Base-by-base conservation (phyloP, 495 filamentous ascomycete species). In the Aspergillus bertholletiae region DNA sequence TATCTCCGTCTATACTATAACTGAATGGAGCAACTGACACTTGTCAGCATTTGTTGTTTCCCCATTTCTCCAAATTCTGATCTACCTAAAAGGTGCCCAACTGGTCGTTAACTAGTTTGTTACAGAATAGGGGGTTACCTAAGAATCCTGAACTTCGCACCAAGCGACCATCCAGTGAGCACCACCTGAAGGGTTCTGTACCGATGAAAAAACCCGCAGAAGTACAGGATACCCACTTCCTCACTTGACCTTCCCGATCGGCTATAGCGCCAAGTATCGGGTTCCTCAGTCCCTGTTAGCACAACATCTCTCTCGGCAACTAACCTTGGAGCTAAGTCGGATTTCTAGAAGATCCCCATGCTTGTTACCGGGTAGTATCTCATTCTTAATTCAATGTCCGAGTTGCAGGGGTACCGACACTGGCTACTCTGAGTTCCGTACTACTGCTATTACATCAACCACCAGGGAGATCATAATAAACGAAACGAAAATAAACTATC, bases 311-410 rank as follows among this genome's bases (percentile, higher is more conserved):
- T 24, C 43, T 41, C 40, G 51, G 17, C 26, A 27, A 46, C 23
- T 43, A 37, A 37, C 34, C 34, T 37, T 37, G 34, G 44, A 43
- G 24, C 54, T 56, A 51, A 48, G 22, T 47, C 39, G 37, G 28
- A 28, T 49, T 35, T 51, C 49, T 55, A 22, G 53, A 55, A 46
- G 57, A 59, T 59, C 57, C 53, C 45, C 54, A 37, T 53, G 43
- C 49, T 53, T 59, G 41, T 59, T 55, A 52, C 53, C 53, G 30
- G 40, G 26, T 52, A 52, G 49, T 35, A 57, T 52, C 32, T n/a
- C 46, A 41, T 51, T 41, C 41, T 60, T 60, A 56, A 60, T 56
- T 60, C 48, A 49, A 56, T 60, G 57, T 60, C 49, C 32, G 13
- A 21, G 21, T 34, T 49, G 15, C 30, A n/a, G 18, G 17, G 17